Evolutionary conservation across 164 flowering plant genomes (phyloP).

Genomic region (Tetrastigma voinierianum): DNA sequence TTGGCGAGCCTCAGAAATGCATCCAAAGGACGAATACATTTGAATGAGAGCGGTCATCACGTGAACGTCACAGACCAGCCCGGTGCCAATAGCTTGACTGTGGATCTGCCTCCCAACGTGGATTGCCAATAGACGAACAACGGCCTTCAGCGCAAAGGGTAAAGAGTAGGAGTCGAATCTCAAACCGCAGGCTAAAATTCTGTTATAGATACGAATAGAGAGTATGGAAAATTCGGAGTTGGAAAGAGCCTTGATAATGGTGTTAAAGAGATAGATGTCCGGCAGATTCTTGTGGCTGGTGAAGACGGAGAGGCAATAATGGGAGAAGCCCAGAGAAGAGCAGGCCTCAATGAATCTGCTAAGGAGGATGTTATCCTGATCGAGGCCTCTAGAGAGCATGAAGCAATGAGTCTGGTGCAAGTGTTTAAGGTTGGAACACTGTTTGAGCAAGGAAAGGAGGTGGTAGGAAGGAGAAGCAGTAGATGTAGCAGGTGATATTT

Average conservation of each 20-base stretch:
- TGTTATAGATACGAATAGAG: constrained; percentile 37
- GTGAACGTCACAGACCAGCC: constrained; percentile 34
- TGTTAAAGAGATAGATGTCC: constrained; percentile 41
- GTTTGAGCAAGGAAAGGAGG: constrained; percentile 19
- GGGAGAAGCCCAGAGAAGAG: constrained; percentile 29
- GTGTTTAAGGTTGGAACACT: constrained; percentile 36
- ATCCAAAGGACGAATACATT: constrained; percentile 44
- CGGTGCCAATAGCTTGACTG: constrained; percentile 34
- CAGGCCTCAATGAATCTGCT: constrained; percentile 38
- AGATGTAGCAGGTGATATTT: constrained; percentile 20
- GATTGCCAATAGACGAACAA: constrained; percentile 21
- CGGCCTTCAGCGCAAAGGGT: constrained; percentile 56
- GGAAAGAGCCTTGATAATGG: constrained; percentile 47
- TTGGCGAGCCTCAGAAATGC: constrained; percentile 38
- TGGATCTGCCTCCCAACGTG: constrained; percentile 42
- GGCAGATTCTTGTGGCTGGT: constrained; percentile 20
- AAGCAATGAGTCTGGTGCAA: constrained; percentile 42
- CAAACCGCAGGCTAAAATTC: constrained; percentile 26
- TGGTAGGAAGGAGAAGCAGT: constrained; percentile 63
- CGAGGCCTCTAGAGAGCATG: constrained; percentile 41
- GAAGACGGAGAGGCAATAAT: constrained; percentile 39
- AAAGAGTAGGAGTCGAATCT: constrained; percentile 57
- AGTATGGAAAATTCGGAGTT: constrained; percentile 18
- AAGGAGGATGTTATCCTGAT: constrained; percentile 38
- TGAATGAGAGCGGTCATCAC: constrained; percentile 43